phyloP scores from a whole-genome alignment of 2,329 filamentous ascomycete species.

The Teratosphaeria epicoccoides region DNA sequence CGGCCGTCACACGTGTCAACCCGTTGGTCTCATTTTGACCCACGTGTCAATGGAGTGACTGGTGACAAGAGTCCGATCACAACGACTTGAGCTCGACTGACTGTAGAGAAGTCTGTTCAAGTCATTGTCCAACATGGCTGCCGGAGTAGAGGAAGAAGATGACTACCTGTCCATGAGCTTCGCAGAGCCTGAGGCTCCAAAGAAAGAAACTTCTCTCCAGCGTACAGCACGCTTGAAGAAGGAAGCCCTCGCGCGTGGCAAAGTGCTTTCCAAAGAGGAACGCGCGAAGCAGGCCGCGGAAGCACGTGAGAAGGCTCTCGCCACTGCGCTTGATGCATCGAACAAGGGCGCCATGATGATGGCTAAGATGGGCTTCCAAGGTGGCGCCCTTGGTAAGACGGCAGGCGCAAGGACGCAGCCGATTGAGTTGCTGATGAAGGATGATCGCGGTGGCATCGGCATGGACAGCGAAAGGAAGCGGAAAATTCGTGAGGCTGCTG shows the following conservation, averaged over 20 bases:
- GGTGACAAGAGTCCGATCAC: no score
- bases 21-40: no score
- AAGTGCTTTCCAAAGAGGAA: constrained; percentile 69
- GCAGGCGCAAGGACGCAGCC: constrained; percentile 52
- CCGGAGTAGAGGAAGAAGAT: constrained; percentile 59
- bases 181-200: constrained; percentile 47
- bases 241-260: constrained; percentile 52
- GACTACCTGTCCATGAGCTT: constrained; percentile 98
- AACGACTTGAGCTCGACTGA: neutral
- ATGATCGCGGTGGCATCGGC: constrained; percentile 73
- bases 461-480: constrained; percentile 74
- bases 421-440: constrained; percentile 64
- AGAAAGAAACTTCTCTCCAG: constrained; percentile 54
- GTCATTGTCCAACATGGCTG: constrained; percentile 13
- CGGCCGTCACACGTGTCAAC: no score
- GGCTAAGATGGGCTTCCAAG: constrained; percentile 87
- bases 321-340: constrained; percentile 56
- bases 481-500: constrained; percentile 49
- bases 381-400: constrained; percentile 61
- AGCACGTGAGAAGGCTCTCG: constrained; percentile 64
- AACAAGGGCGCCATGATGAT: constrained; percentile 95
- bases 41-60: no score
- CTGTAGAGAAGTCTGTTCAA: no score
- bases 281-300: constrained; percentile 61
- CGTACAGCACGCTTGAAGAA: constrained; percentile 44